Base-by-base conservation (phyloP, 805 yeast species). In the Wickerhamomyces rabaulensis region DNA sequence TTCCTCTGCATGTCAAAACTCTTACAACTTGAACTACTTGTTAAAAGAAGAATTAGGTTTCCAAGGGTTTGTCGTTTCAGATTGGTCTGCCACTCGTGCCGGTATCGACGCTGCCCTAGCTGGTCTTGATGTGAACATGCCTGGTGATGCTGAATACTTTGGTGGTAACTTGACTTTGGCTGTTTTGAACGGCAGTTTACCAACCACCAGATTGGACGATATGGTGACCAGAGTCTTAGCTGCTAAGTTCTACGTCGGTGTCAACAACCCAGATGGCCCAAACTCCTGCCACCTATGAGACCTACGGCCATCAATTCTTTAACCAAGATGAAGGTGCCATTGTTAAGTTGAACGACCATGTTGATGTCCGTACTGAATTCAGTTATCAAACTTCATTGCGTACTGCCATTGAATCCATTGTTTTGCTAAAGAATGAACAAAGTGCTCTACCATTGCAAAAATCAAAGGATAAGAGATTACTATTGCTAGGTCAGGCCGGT, bases 91-190 rank as follows among this genome's bases (percentile, higher is more conserved):
- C 12, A 65, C 68, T 5, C 76, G 72, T 54, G 65, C 79, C 9
- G 67, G 64, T 41, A 67, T 64, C 35, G 73, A 66, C 39, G 54
- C 80, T 15, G 61, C 78, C 39, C 68, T 71, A 22, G 76, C 78
- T 20, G 84, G 84, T 6, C 64, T 80, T 41, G 80, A 78, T 56
- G 63, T 80, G 53, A 84, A 79, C 57, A 77, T 77, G 82, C 86
- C 85, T 0, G 85, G 84, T 25, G 75, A 76, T n/a, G 60, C 79
- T 3, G 57, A 71, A 42, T 72, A 80, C 62, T 74, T 66, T 39
- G 73, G 77, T 76, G 58, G 61, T 20, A 62, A 69, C 16, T 61
- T 75, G 16, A 53, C 65, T 9, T 75, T 72, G 54, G 68, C 71
- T 20, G 66, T 75, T 17, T 51, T 54, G 42, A 54, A 72, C 36